Percentiles rank a stretch among this genome's conserved stretches.
These are phyloP conservation scores for Verticillium nubilum DNA, from an alignment of 2,329 filamentous ascomycete species.

Conservation along the genomic window DNA sequence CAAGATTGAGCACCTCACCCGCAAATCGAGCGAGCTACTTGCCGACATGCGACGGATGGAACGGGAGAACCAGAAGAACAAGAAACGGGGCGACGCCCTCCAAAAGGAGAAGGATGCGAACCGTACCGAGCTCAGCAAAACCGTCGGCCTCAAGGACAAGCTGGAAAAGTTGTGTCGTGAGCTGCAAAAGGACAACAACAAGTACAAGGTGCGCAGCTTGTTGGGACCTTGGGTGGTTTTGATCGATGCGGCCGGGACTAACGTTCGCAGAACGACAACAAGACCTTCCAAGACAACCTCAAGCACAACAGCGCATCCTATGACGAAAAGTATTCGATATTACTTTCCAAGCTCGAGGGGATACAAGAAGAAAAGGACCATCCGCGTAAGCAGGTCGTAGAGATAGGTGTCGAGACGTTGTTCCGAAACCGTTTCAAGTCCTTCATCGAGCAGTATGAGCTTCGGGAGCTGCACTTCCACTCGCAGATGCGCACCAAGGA, in stretches of 20 bases:
- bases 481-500: constrained; percentile 90
- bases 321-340: constrained; percentile 75
- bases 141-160: constrained; percentile 88
- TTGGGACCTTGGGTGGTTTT: not conserved
- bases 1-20: constrained; percentile 85
- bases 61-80: constrained; percentile 90
- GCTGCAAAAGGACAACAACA: constrained; percentile 95
- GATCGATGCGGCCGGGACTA: not conserved
- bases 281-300: constrained; percentile 80
- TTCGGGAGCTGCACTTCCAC: constrained; percentile 91
- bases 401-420: constrained; percentile 69
- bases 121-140: constrained; percentile 83
- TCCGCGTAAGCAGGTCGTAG: constrained; percentile 71
- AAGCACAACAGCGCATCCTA: constrained; percentile 76
- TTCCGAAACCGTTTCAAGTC: constrained; percentile 88
- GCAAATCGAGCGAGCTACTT: constrained; percentile 84
- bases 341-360: constrained; percentile 81
- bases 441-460: constrained; percentile 92
- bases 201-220: constrained; percentile 69
- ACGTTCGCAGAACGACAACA: constrained; percentile 74
- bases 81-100: constrained; percentile 87
- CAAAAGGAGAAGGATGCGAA: constrained; percentile 96
- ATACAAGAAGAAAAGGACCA: constrained; percentile 84
- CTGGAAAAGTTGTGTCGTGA: constrained; percentile 93
- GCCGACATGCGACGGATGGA: constrained; percentile 95